phyloP scores from a whole-genome alignment of 345 rosid genomes.

The Syzygium jambos region DNA sequence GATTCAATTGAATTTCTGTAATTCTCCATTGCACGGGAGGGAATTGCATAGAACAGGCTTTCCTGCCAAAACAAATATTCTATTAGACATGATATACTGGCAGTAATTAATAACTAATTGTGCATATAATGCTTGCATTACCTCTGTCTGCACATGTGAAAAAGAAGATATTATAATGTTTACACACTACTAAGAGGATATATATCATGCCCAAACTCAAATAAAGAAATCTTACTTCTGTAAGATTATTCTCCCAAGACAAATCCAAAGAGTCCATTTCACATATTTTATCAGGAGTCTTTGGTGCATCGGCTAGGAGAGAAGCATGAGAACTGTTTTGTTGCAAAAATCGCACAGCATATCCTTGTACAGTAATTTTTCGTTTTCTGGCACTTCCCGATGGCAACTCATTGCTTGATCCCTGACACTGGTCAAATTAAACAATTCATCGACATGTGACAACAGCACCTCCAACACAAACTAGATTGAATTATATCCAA shows the following conservation, averaged over 20 bases:
- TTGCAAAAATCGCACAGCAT: constrained; percentile 80
- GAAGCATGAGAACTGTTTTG: constrained; percentile 35
- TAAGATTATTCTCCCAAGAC: constrained; percentile 61
- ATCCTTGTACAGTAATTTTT: constrained; percentile 40
- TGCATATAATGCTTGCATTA: background rate
- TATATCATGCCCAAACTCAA: background rate
- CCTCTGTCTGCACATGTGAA: background rate
- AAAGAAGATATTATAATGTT: background rate
- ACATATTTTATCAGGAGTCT: constrained; percentile 45
- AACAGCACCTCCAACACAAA: background rate
- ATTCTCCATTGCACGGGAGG: constrained; percentile 71
- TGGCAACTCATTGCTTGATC: constrained; percentile 24
- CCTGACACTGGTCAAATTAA: constrained; percentile 32
- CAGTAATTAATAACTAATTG: background rate
- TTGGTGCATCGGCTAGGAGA: constrained; percentile 52
- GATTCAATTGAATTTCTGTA: constrained; percentile 80
- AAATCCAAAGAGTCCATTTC: constrained; percentile 44
- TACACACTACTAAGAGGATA: background rate
- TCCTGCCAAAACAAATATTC: constrained; percentile 46
- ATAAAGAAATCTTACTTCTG: constrained; percentile 55
- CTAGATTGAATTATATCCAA: background rate
- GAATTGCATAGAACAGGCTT: constrained; percentile 85
- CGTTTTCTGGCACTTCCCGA: constrained; percentile 23
- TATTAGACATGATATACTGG: constrained; percentile 2
- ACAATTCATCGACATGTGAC: background rate